Base-by-base conservation (phyloP, 306 rosid genomes). In the Cicer bijugum region DNA sequence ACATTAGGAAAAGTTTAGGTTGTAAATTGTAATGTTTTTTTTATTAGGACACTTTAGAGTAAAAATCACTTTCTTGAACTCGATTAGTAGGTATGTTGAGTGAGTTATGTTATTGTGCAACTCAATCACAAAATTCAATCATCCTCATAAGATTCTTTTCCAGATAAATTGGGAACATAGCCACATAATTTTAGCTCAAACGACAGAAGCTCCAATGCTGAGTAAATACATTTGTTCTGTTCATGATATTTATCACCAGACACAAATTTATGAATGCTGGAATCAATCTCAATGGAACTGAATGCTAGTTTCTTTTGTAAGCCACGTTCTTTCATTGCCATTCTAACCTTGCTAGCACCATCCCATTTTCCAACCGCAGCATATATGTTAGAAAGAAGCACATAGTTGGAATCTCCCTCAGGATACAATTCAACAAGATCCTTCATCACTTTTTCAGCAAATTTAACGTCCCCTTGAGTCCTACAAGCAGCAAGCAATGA, bases 401-500 rank as follows among this genome's bases (percentile, higher is more conserved):
- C 98, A 77, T 88, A 91, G 82, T 83, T 88, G 45, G 97, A 91
- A 69, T 93, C 92, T 43, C 86, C 94, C 7, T 76, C 79, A 0
- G 92, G 91, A 56, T 89, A 89, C 68, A 86, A 71, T 64, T 86
- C 78, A 45, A 46, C 74, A 37, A 91, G 84, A 79, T 78, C 77
- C 14, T 81, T 83, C 87, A 84, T 91, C 48, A 91, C 81, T 9
- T 89, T 91, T 85, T 93, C 96, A 70, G 96, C 98, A 51, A 93
- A 78, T 12, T 37, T 58, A 64, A 93, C 62, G 64, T 93, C 78
- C 14, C 92, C 98, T 50, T 65, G 78, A 75, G 85, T 87, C 74
- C 97, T 84, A 78, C 97, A 93, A 14, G 96, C 93, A 47, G 98
- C 98, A 12, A 91, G 83, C 86, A 91, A 84, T 40, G 98, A 93